Percentiles rank a stretch among this genome's conserved stretches.
phyloP scores from a whole-genome alignment of 2,329 filamentous ascomycete species.

The Lizonia empirigonia region DNA sequence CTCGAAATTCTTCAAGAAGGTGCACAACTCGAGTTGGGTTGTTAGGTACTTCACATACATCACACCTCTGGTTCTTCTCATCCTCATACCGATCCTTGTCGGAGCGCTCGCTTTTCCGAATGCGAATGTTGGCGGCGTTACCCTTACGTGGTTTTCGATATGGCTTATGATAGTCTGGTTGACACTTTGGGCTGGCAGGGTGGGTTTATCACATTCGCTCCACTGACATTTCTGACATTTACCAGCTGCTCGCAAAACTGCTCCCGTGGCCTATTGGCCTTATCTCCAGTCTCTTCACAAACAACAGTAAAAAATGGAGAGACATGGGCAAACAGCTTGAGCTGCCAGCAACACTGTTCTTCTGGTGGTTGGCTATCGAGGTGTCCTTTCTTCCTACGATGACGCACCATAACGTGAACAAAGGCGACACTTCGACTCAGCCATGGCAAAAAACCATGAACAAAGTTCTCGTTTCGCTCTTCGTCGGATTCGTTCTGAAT shows the following conservation, averaged over 20 bases:
- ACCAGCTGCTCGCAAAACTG: conserved; percentile 65
- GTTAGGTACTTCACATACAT: conserved; percentile 76
- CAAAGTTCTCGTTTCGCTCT: conserved; percentile 85
- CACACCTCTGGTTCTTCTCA: conserved; percentile 64
- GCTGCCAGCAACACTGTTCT: conserved; percentile 81
- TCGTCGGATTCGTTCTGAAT: conserved; percentile 80
- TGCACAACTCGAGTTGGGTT: conserved; percentile 69
- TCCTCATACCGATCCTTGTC: conserved; percentile 71
- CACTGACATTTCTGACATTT: conserved; percentile 10
- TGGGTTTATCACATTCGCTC: conserved; percentile 34
- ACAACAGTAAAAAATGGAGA: conserved; percentile 90
- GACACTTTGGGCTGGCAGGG: conserved; percentile 78
- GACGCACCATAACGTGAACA: conserved; percentile 66
- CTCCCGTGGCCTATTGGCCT: conserved; percentile 67
- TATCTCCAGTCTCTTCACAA: conserved; percentile 77
- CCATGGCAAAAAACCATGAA: conserved; percentile 79
- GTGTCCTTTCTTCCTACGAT: conserved; percentile 86
- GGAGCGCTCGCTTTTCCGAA: conserved; percentile 65
- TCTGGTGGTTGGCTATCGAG: conserved; percentile 88
- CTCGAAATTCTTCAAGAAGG: conserved; percentile 67
- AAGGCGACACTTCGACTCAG: conserved; percentile 57
- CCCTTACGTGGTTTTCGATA: conserved; percentile 88
- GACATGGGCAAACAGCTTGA: conserved; percentile 87
- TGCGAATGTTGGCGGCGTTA: conserved; percentile 73
- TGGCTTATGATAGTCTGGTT: conserved; percentile 96